phyloP scores from a whole-genome alignment of 441 rosid species.

The Erodium chrysanthum region DNA sequence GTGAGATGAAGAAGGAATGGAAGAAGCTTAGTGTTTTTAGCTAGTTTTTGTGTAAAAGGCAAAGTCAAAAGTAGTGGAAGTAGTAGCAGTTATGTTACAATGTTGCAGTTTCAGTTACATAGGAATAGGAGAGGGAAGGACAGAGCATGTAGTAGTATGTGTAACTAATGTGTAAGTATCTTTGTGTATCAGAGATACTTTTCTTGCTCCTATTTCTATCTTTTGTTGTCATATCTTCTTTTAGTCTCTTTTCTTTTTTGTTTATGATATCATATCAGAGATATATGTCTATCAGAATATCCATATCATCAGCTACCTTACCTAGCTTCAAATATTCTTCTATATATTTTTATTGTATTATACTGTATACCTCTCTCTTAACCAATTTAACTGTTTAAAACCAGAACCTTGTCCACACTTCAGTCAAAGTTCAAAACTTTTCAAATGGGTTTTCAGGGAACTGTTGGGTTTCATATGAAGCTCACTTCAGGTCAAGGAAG shows the following conservation, averaged over 20 bases:
- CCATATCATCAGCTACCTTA: not conserved
- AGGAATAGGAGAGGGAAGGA: conserved; percentile 6
- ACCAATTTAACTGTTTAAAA: not conserved
- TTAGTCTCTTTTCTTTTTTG: not conserved
- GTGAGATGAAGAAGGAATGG: too few relatives aligned
- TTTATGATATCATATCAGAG: not conserved
- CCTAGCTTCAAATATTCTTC: not conserved
- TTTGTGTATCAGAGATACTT: conserved; percentile 7
- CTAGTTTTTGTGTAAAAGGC: conserved; percentile 4
- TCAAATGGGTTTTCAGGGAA: not conserved
- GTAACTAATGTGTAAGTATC: conserved; percentile 4
- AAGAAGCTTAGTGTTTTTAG: not conserved
- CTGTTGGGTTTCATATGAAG: too few relatives aligned
- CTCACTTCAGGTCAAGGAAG: too few relatives aligned
- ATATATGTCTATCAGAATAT: not conserved
- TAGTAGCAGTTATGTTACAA: conserved; percentile 1
- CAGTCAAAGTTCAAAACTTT: not conserved
- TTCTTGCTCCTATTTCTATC: conserved; percentile 8
- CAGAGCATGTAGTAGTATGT: not conserved
- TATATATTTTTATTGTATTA: not conserved
- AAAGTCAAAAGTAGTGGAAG: conserved; percentile 4
- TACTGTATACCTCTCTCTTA: not conserved
- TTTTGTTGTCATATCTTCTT: not conserved
- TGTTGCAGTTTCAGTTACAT: conserved; percentile 2
- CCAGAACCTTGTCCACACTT: not conserved